These are phyloP conservation scores for Chalaropsis ovoidea DNA, from an alignment of 2,329 filamentous ascomycete genomes.

Conservation along the genomic window DNA sequence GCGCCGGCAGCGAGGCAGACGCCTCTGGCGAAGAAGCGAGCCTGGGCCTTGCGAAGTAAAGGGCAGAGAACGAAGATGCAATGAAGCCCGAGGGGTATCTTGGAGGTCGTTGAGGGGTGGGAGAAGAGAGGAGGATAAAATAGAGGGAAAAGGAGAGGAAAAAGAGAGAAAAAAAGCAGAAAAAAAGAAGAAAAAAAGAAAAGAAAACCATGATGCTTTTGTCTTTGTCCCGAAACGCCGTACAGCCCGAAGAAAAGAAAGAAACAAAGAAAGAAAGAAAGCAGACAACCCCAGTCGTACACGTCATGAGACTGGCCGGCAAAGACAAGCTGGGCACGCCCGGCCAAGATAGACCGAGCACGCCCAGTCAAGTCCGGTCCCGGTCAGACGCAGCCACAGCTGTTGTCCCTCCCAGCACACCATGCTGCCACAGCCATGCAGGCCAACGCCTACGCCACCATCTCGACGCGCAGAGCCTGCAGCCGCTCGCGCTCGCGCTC, in stretches of 20 bases:
- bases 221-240: constrained; percentile 2
- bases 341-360: not conserved
- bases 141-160: constrained; percentile 13
- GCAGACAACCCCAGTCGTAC: not conserved
- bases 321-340: not conserved
- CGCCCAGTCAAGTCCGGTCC: too few species aligned
- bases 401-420: too few species aligned
- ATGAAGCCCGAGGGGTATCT: constrained; percentile 11
- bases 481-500: constrained; percentile 56
- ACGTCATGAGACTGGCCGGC: not conserved
- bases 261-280: constrained; percentile 1
- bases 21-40: not conserved
- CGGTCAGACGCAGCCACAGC: too few species aligned
- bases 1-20: not conserved
- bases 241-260: constrained; percentile 11
- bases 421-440: too few species aligned
- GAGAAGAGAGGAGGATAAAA: not conserved
- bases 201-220: constrained; percentile 11
- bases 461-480: constrained; percentile 3
- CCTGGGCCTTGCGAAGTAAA: not conserved
- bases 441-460: not conserved
- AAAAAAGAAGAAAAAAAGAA: constrained; percentile 16
- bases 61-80: constrained; percentile 11
- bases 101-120: constrained; percentile 1
- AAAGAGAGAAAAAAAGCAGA: constrained; percentile 2